Evolutionary conservation across 2,329 filamentous ascomycete genomes (phyloP), one percentile per base, ranked within the genome.

Genomic region (Ceratocystis ficicola): DNA sequence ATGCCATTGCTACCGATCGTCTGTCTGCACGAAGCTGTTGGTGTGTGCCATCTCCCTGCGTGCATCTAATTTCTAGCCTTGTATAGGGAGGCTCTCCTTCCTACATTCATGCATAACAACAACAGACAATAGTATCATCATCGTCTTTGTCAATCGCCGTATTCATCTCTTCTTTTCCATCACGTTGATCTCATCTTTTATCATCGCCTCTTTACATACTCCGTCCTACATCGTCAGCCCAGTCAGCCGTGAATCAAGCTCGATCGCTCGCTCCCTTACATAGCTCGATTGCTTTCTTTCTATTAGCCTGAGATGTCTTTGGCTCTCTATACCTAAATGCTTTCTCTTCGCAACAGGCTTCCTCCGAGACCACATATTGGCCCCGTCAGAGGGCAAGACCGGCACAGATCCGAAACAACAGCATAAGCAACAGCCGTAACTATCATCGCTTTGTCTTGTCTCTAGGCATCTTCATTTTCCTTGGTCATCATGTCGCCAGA

Each of bases 281-380:
- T 22, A 52, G 22, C 22, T 52, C 22, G 20, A 52, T 25, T 25
- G n/a, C 22, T 12, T 50, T 20, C 25, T 28, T 15, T 15, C 8
- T 22, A 50, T 59, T 32, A 36, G 30, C 55, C 15, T 59, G 55
- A 36, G 32, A 59, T 59, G 55, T 36, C 55, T 59, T 59, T 20
- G 55, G n/a, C 12, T 12, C 15, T 36, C 28, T 36, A 30, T 20
- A 7, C 32, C 28, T 59, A 28, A 59, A 28, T 59, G 28, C 48
- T 22, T 52, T 52, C 20, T 59, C 55, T 36, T 30, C 20, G 25
- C 15, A 32, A 59, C n/a, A 15, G 17, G 17, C 25, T n/a, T 30
- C 32, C 32, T 20, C 55, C 55, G 10, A 28, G 20, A 30, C 7
- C 25, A 30, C 25, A 59, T n/a, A 28, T n/a, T 59, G 55, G 55